phyloP scores from a whole-genome alignment of 768 basidiomycete genomes.

The Jaapia argillacea region DNA sequence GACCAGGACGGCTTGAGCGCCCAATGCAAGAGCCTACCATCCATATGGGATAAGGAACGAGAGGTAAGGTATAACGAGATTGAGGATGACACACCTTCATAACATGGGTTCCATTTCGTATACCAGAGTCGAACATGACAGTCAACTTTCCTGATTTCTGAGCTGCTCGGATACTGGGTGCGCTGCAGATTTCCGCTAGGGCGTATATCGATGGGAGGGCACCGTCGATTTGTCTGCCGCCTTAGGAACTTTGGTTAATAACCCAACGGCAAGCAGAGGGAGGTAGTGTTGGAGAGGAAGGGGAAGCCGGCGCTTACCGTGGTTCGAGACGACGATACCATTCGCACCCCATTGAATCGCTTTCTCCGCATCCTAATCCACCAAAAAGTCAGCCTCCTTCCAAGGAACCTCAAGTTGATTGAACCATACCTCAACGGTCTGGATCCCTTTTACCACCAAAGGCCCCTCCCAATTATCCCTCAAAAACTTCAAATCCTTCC shows the following conservation, averaged over 20 bases:
- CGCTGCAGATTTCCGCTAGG: constrained; percentile 57
- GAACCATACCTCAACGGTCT: constrained; percentile 40
- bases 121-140: constrained; percentile 71
- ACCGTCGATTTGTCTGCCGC: constrained; percentile 71
- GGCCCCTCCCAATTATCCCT: constrained; percentile 72
- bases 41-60: too few species aligned
- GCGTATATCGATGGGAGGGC: constrained; percentile 65
- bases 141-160: constrained; percentile 53
- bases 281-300: too few species aligned
- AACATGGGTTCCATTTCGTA: constrained; percentile 76
- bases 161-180: constrained; percentile 43
- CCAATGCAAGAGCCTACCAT: constrained; percentile 76
- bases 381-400: not conserved
- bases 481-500: constrained; percentile 65
- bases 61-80: too few species aligned
- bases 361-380: constrained; percentile 49
- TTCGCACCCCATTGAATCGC: constrained; percentile 56
- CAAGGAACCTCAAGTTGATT: not conserved
- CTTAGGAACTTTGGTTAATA: constrained; percentile 21
- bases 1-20: constrained; percentile 59
- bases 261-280: not conserved
- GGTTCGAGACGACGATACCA: constrained; percentile 75
- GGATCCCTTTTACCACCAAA: constrained; percentile 70
- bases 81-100: too few species aligned
- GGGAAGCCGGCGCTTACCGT: constrained; percentile 42